These are phyloP conservation scores for Talaromyces nanjingensis DNA, from an alignment of 495 filamentous ascomycete species.

Conservation along the genomic window DNA sequence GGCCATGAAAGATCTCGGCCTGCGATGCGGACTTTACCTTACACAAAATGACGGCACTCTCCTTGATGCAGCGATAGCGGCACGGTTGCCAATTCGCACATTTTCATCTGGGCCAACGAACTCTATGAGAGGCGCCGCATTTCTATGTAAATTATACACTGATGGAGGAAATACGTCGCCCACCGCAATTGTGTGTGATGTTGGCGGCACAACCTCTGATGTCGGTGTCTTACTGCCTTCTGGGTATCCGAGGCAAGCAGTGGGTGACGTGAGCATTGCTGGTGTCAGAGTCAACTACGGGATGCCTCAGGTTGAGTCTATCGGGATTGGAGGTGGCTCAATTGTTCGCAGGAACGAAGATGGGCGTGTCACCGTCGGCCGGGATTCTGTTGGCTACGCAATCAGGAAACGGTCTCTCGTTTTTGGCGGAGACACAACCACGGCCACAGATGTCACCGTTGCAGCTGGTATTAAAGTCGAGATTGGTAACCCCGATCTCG, in stretches of 20 bases:
- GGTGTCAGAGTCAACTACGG: conserved; percentile 43
- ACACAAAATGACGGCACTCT: conserved; percentile 49
- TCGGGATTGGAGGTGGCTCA: conserved; percentile 48
- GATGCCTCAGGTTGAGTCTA: conserved; percentile 45
- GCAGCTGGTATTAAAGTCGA: conserved; percentile 22
- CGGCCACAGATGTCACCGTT: conserved; percentile 43
- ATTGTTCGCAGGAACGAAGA: conserved; percentile 31
- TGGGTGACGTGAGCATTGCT: conserved; percentile 32
- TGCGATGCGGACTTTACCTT: conserved; percentile 39
- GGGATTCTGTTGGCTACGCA: conserved; percentile 50
- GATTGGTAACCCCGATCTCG: conserved; percentile 12
- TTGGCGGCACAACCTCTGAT: conserved; percentile 45
- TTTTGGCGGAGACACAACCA: conserved; percentile 45
- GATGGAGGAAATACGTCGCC: conserved; percentile 9
- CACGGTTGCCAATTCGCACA: conserved; percentile 40
- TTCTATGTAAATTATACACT: conserved; percentile 24
- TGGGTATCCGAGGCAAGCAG: conserved; percentile 38
- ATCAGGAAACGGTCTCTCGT: conserved; percentile 38
- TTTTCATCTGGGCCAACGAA: conserved; percentile 50
- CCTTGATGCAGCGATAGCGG: conserved; percentile 31
- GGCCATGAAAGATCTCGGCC: conserved; percentile 32
- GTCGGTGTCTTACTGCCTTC: conserved; percentile 38
- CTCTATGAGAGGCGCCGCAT: conserved; percentile 43
- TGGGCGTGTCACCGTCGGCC: conserved; percentile 38
- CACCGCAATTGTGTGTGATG: conserved; percentile 35